Conservation (phyloP, 2,329 filamentous ascomycete genomes). For the Orbilia quercus region DNA sequence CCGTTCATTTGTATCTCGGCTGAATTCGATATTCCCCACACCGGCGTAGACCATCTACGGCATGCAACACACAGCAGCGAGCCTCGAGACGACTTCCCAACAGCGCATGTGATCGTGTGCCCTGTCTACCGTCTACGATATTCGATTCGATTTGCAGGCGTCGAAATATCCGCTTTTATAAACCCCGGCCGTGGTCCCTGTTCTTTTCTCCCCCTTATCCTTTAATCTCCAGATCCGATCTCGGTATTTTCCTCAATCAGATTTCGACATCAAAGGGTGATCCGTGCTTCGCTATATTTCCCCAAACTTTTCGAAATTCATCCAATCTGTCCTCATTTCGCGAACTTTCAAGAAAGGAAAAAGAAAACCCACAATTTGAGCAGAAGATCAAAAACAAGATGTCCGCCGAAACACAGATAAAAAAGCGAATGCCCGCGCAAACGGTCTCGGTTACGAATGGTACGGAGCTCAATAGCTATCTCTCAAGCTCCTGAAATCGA, state of each 20-base stretch:
- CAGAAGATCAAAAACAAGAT: too few species aligned
- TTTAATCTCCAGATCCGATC: background rate
- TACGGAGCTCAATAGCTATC: conserved; percentile 10
- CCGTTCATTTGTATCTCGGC: too few species aligned
- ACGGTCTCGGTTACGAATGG: conserved; percentile 47
- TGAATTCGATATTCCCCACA: background rate
- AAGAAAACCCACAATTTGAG: too few species aligned
- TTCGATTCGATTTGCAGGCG: too few species aligned
- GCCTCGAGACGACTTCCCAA: conserved; percentile 51
- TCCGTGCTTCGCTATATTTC: too few species aligned
- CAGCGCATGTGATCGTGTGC: conserved; percentile 56
- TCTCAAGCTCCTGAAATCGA: background rate
- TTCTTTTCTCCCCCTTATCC: background rate
- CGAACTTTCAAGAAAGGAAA: too few species aligned
- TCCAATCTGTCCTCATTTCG: background rate
- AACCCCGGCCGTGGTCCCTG: conserved; percentile 3
- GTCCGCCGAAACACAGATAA: background rate
- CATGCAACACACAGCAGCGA: conserved; percentile 31
- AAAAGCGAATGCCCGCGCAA: conserved; percentile 40
- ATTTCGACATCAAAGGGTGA: too few species aligned
- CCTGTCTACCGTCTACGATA: too few species aligned
- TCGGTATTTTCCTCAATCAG: too few species aligned
- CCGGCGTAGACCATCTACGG: conserved; percentile 8
- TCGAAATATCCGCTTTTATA: too few species aligned
- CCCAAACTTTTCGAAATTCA: background rate